A percentile compares a stretch with the other conserved stretches of the same genome.
Evolutionary conservation across 257 asterid genomes (phyloP).

Genomic region (Fraxinus anomala): DNA sequence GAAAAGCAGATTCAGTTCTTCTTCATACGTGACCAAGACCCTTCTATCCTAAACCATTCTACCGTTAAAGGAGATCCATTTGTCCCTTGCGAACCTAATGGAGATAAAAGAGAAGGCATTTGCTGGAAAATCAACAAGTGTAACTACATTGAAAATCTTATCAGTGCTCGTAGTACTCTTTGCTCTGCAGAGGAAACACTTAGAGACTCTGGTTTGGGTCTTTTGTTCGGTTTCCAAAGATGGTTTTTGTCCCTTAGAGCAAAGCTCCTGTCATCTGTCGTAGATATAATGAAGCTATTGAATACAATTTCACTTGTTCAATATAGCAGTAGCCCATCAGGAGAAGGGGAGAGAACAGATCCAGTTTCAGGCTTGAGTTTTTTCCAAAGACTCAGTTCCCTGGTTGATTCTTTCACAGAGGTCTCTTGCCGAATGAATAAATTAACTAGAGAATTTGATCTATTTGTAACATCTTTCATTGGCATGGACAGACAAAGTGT

Average conservation of each 20-base stretch:
- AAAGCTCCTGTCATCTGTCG: conserved; percentile 48
- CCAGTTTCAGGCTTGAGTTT: conserved; percentile 23
- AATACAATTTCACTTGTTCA: conserved; percentile 31
- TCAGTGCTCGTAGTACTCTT: conserved; percentile 42
- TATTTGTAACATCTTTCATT: conserved; percentile 51
- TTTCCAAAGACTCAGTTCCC: conserved; percentile 31
- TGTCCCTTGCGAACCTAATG: conserved; percentile 24
- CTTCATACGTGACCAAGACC: conserved; percentile 27
- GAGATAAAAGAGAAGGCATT: conserved; percentile 25
- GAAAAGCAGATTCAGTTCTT: conserved; percentile 62
- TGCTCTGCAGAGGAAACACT: conserved; percentile 48
- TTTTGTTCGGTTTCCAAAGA: conserved; percentile 56
- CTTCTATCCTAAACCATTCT: neutral
- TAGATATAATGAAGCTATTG: conserved; percentile 46
- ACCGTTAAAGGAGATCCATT: neutral
- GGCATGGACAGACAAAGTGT: conserved; percentile 64
- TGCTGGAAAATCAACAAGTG: conserved; percentile 26
- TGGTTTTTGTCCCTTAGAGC: conserved; percentile 71
- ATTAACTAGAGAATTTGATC: conserved; percentile 68
- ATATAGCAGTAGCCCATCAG: conserved; percentile 31
- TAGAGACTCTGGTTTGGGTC: conserved; percentile 42
- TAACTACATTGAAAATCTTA: conserved; percentile 43
- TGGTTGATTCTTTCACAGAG: conserved; percentile 37
- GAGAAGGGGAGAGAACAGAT: conserved; percentile 29
- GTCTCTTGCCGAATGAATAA: conserved; percentile 53